These are phyloP conservation scores for Avena sativa DNA, from an alignment of 176 grass and related monocot genomes.

Conservation along the genomic window DNA sequence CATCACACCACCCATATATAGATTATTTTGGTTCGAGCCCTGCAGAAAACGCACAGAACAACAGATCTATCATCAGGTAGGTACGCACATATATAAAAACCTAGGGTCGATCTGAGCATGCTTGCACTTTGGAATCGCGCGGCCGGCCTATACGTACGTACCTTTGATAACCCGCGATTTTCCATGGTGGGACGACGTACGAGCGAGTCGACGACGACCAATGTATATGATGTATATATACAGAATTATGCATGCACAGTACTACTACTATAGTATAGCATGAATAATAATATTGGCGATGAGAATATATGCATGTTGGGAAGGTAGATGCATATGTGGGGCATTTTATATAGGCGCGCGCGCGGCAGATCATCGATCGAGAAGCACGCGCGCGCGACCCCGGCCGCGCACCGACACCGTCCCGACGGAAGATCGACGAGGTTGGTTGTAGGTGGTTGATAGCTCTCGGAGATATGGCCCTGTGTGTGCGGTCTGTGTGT, in stretches of 20 bases:
- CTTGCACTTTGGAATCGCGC: too few relatives aligned
- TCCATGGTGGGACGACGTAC: too few relatives aligned
- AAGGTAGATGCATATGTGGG: not conserved
- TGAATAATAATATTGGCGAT: not conserved
- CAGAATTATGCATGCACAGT: not conserved
- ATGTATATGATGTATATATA: not conserved
- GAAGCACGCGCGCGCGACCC: not conserved
- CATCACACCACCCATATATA: not conserved
- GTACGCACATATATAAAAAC: not conserved
- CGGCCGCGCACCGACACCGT: not conserved
- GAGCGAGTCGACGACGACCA: not conserved
- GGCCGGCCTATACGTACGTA: not conserved
- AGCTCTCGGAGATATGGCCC: not conserved
- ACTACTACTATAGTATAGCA: not conserved
- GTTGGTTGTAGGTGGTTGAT: not conserved
- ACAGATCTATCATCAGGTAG: not conserved
- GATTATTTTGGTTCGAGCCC: not conserved
- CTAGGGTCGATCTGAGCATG: not conserved
- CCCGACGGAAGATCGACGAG: not conserved
- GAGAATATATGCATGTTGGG: not conserved
- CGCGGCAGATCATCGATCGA: not conserved
- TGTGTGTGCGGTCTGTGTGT: not conserved
- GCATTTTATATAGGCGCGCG: constrained; percentile 2
- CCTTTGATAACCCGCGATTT: not conserved
- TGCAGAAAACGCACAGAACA: not conserved